These are phyloP conservation scores for Vitis labrusca DNA, from an alignment of 164 flowering plant genomes.

Conservation along the genomic window DNA sequence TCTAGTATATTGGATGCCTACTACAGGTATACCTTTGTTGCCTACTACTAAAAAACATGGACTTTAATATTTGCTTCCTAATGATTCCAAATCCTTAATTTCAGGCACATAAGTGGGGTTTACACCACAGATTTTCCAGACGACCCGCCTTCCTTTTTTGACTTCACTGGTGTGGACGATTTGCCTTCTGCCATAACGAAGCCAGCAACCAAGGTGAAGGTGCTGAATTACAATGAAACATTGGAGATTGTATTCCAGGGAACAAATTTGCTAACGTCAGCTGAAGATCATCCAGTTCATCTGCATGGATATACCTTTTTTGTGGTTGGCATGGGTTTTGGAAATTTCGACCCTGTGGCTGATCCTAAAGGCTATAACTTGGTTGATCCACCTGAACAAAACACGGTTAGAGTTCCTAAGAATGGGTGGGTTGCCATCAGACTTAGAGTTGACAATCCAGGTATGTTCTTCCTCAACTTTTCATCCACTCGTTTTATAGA, in stretches of 20 bases:
- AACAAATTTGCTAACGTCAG: background rate
- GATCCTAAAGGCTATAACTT: slow-evolving; percentile 8
- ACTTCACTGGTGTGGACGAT: slow-evolving; percentile 7
- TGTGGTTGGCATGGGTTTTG: slow-evolving; percentile 13
- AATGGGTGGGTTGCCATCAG: slow-evolving; percentile 23
- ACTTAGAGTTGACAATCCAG: slow-evolving; percentile 19
- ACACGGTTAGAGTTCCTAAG: slow-evolving; percentile 10
- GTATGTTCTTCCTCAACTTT: slow-evolving; percentile 2
- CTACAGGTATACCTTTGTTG: slow-evolving; percentile 4
- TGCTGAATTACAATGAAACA: background rate
- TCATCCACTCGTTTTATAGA: too few species aligned
- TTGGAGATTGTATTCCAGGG: slow-evolving; percentile 12
- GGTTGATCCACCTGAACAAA: slow-evolving; percentile 14
- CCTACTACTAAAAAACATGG: background rate
- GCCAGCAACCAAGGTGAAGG: slow-evolving; percentile 3
- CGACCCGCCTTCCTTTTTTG: background rate
- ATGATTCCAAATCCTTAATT: too few species aligned
- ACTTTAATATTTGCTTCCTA: too few species aligned
- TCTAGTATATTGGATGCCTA: slow-evolving; percentile 24
- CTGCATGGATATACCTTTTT: slow-evolving; percentile 21
- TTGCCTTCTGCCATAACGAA: background rate
- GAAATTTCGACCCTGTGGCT: slow-evolving; percentile 12
- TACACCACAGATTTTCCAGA: background rate
- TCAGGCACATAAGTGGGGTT: background rate
- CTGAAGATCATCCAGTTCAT: slow-evolving; percentile 12